Evolutionary conservation across 768 basidiomycete species (phyloP).

Genomic region (Strobilomyces confusus): DNA sequence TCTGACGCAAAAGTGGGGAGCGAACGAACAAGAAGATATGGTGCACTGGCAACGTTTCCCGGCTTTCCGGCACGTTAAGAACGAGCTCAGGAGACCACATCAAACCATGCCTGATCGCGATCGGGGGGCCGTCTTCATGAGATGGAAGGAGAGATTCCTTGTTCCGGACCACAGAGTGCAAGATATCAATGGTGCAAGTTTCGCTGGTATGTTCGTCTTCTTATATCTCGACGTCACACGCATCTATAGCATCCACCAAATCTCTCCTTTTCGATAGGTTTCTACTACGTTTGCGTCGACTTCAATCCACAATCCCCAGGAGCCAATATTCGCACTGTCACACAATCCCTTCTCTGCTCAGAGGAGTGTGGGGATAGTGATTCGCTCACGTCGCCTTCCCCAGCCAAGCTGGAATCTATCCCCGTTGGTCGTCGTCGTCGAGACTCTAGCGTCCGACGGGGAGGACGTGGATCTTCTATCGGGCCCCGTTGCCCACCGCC

Average conservation of each 20-base stretch:
- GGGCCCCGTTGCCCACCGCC: conserved; percentile 45
- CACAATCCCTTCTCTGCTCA: conserved; percentile 34
- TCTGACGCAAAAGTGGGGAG: conserved; percentile 86
- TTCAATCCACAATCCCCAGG: conserved; percentile 63
- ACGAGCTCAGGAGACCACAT: conserved; percentile 73
- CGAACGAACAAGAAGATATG: conserved; percentile 86
- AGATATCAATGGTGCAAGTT: conserved; percentile 93
- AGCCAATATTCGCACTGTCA: conserved; percentile 29
- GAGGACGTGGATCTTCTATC: conserved; percentile 45
- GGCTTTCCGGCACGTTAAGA: conserved; percentile 77
- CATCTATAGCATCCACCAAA: conserved; percentile 14
- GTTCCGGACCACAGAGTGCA: conserved; percentile 93
- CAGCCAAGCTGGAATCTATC: conserved; percentile 36
- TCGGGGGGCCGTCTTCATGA: conserved; percentile 85
- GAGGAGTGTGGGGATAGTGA: conserved; percentile 26
- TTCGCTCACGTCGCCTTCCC: conserved; percentile 29
- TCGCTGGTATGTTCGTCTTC: conserved; percentile 71
- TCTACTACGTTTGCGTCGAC: conserved; percentile 95
- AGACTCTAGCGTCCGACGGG: conserved; percentile 45
- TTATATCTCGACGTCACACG: neutral
- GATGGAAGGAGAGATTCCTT: conserved; percentile 95
- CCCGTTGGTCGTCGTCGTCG: conserved; percentile 35
- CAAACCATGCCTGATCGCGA: conserved; percentile 75
- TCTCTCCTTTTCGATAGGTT: conserved; percentile 46
- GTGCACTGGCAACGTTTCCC: conserved; percentile 95